These are phyloP conservation scores for Neopestalotiopsis sp. DNA, from an alignment of 2,329 filamentous ascomycete species.

Conservation along the genomic window DNA sequence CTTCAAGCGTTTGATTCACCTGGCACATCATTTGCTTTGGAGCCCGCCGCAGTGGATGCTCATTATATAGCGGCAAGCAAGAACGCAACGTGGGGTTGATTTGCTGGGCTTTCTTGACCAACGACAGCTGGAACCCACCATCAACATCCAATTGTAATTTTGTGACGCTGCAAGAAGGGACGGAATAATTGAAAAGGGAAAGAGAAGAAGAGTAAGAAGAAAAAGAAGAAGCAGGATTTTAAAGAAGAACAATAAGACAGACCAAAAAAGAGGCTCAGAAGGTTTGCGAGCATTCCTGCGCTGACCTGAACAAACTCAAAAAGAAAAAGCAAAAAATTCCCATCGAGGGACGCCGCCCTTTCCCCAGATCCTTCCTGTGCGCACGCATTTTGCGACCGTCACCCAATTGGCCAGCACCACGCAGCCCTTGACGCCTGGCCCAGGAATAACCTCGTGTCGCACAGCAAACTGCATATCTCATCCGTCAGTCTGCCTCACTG, in stretches of 20 bases:
- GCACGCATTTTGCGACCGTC: constrained; percentile 11
- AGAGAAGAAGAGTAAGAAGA: background rate
- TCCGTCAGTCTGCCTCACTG: constrained; percentile 8
- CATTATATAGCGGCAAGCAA: constrained; percentile 8
- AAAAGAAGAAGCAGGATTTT: no score
- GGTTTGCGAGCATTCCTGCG: no score
- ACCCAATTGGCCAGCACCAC: background rate
- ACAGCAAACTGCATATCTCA: constrained; percentile 9
- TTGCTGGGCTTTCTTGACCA: constrained; percentile 1
- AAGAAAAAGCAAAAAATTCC: background rate
- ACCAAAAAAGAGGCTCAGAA: no score
- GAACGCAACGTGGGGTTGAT: constrained; percentile 8
- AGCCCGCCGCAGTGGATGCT: background rate
- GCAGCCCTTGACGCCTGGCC: constrained; percentile 7
- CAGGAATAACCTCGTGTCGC: constrained; percentile 9
- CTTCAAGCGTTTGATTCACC: background rate
- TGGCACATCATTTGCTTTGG: background rate
- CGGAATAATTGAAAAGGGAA: background rate
- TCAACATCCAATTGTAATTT: constrained; percentile 5
- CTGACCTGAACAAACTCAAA: background rate
- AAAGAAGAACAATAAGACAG: no score
- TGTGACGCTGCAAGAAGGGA: background rate
- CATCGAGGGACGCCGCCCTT: background rate
- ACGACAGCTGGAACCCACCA: constrained; percentile 16
- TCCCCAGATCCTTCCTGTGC: background rate